Conservation (phyloP, 805 yeast species). For the Candida cerambycidarum region DNA sequence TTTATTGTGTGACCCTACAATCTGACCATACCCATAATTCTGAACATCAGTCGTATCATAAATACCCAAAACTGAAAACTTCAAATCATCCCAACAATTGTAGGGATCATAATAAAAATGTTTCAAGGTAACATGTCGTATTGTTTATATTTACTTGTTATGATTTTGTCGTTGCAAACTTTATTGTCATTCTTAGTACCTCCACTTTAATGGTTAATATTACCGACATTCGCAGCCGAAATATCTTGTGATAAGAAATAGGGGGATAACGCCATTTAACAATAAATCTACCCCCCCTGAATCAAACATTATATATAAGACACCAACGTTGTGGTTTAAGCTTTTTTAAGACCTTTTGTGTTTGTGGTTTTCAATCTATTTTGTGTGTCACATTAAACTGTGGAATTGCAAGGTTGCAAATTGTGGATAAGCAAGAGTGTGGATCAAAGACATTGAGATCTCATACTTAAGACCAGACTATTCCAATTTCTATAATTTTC, state of each 20-base stretch:
- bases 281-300: not conserved
- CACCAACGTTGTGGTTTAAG: not conserved
- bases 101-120: too few relatives aligned
- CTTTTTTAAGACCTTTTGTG: not conserved
- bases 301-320: not conserved
- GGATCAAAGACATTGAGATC: not conserved
- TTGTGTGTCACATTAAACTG: not conserved
- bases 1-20: too few relatives aligned
- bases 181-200: not conserved
- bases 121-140: constrained; percentile 2
- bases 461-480: not conserved
- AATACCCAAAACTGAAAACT: too few relatives aligned
- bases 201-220: not conserved
- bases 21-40: too few relatives aligned
- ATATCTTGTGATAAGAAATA: not conserved
- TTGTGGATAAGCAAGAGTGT: not conserved
- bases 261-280: constrained; percentile 5
- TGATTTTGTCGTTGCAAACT: too few relatives aligned
- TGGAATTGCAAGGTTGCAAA: not conserved
- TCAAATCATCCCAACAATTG: too few relatives aligned
- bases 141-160: too few relatives aligned
- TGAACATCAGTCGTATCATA: too few relatives aligned
- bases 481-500: too few relatives aligned
- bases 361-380: not conserved
- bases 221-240: constrained; percentile 1